Base-by-base conservation (phyloP, 2,329 filamentous ascomycete genomes). In the Aureobasidium sp. region DNA sequence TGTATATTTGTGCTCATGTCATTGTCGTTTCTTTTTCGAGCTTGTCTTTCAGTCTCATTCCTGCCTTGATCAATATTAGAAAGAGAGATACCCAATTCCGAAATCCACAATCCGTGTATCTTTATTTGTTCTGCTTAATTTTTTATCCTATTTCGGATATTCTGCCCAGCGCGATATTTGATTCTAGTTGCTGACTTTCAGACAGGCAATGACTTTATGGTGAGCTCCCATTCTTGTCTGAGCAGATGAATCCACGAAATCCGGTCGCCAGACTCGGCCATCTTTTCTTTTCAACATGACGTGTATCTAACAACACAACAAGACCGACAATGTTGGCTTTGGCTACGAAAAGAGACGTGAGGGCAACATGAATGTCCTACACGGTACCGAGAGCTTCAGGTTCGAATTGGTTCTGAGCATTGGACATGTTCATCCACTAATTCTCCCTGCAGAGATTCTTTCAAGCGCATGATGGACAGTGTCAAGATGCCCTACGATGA, bases 281-380 rank as follows among this genome's bases (percentile, higher is more conserved):
- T n/a, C n/a, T n/a, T n/a, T n/a, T n/a, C n/a, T n/a, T n/a, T n/a
- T n/a, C n/a, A n/a, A n/a, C n/a, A n/a, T n/a, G n/a, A n/a, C n/a
- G 25, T 21, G 17, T 16, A 37, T 19, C 27, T 38, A 38, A 25
- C 47, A 34, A 22, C 24, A 17, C 16, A 2, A 25, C 3, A 75
- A 91, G 82, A 96, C 90, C 55, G 93, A 97, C 74, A 93, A 88
- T 71, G 79, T 96, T 57, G 93, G 93, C 58, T 95, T 85, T 66
- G 93, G 93, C 47, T 65, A 70, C 24, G 81, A 79, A 57, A 79
- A 81, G 61, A 88, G 93, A 58, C 78, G 79, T 54, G 71, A 84
- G 66, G 81, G 83, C 59, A 95, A 95, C 73, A 71, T 79, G 58
- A 86, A 87, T 61, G 86, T 94, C 34, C 83, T 97, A 42, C 74